A percentile compares a stretch with the other conserved stretches of the same genome.
Conservation (phyloP, 805 yeast genomes). For the Candida tibetensis region DNA sequence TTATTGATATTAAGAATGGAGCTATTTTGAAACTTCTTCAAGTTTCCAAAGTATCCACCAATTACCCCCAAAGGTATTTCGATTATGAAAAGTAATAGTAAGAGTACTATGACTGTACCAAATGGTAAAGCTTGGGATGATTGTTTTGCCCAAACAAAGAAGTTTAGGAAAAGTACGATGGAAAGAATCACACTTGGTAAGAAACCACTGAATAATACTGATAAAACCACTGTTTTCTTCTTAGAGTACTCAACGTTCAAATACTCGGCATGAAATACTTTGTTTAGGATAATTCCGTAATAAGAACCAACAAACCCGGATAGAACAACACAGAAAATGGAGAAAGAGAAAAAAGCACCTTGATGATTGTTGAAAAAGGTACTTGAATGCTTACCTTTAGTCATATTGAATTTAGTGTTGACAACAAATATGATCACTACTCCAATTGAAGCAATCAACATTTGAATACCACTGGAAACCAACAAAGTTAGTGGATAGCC, state of each 20-base stretch:
- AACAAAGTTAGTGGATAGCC: constrained; percentile 52
- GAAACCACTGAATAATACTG: constrained; percentile 33
- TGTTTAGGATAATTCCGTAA: constrained; percentile 61
- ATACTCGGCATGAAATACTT: constrained; percentile 46
- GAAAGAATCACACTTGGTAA: constrained; percentile 49
- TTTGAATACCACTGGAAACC: constrained; percentile 74
- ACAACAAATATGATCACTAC: constrained; percentile 52
- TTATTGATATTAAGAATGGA: constrained; percentile 15
- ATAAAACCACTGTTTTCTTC: constrained; percentile 16
- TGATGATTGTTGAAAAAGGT: constrained; percentile 62
- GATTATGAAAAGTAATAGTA: constrained; percentile 58
- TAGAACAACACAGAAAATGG: constrained; percentile 56
- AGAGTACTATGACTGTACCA: constrained; percentile 61
- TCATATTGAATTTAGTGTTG: constrained; percentile 26
- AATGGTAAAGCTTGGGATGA: constrained; percentile 78
- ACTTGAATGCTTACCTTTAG: constrained; percentile 39
- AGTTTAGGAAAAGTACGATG: constrained; percentile 55
- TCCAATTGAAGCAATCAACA: constrained; percentile 61
- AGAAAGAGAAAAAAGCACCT: constrained; percentile 63
- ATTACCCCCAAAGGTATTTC: constrained; percentile 71
- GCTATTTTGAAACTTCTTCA: constrained; percentile 19
- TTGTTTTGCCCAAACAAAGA: constrained; percentile 72
- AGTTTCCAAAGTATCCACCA: constrained; percentile 62
- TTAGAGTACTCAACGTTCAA: constrained; percentile 22
- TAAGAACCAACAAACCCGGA: constrained; percentile 79